Percentiles rank a stretch among this genome's conserved stretches.
phyloP scores from a whole-genome alignment of 768 basidiomycete genomes.

The Phanerochaete carnosa region DNA sequence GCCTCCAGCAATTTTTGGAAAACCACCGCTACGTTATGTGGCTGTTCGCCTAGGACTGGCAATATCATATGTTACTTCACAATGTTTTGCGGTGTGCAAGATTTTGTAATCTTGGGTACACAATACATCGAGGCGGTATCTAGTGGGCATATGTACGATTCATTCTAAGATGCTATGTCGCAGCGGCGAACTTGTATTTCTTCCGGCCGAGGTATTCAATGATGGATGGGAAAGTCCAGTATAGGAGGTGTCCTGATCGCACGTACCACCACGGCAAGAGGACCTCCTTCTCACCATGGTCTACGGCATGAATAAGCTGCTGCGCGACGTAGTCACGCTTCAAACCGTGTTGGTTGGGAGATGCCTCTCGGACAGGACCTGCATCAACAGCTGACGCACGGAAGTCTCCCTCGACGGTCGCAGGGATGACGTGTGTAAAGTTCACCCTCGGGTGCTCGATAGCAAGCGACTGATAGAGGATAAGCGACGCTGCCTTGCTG shows the following conservation, averaged over 20 bases:
- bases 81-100: no score
- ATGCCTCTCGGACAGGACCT: slow-evolving; percentile 36
- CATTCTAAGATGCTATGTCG: not conserved
- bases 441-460: slow-evolving; percentile 73
- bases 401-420: slow-evolving; percentile 74
- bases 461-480: slow-evolving; percentile 75
- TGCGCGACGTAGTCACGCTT: slow-evolving; percentile 58
- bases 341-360: slow-evolving; percentile 58
- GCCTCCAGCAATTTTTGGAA: slow-evolving; percentile 91
- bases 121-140: no score
- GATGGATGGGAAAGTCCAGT: slow-evolving; percentile 59
- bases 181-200: slow-evolving; percentile 59
- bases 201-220: slow-evolving; percentile 54
- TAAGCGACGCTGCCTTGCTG: slow-evolving; percentile 75
- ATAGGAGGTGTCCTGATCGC: slow-evolving; percentile 48
- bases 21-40: no score
- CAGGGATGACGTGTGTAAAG: slow-evolving; percentile 62
- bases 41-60: no score
- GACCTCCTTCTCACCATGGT: slow-evolving; percentile 51
- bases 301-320: slow-evolving; percentile 58
- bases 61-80: no score
- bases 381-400: slow-evolving; percentile 76
- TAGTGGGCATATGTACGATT: no score
- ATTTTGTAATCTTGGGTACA: no score
- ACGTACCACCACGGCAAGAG: slow-evolving; percentile 52